Conservation (phyloP, 352 stramenopile species). For the Phytophthora agathidicida region DNA sequence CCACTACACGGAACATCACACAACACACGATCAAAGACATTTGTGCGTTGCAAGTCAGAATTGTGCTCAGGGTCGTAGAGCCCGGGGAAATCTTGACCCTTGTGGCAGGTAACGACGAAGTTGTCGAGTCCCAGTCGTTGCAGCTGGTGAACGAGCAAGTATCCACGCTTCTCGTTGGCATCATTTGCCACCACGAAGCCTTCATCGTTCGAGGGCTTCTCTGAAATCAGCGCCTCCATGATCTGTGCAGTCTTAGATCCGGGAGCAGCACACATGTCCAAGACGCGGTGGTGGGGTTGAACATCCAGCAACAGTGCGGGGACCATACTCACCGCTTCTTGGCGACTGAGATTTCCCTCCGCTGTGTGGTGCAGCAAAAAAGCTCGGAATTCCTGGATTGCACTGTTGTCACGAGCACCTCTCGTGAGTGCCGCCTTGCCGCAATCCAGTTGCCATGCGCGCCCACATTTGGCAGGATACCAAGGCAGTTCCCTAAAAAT, state of each 20-base stretch:
- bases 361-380: slow-evolving; percentile 93
- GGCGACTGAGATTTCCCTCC: slow-evolving; percentile 93
- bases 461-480: slow-evolving; percentile 57
- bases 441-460: slow-evolving; percentile 80
- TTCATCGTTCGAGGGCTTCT: background rate
- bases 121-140: slow-evolving; percentile 73
- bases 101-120: slow-evolving; percentile 92
- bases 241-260: slow-evolving; percentile 99
- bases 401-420: slow-evolving; percentile 53
- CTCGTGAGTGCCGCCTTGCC: slow-evolving; percentile 70
- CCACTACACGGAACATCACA: slow-evolving; percentile 98
- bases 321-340: slow-evolving; percentile 98
- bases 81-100: slow-evolving; percentile 94
- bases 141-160: slow-evolving; percentile 96
- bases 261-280: slow-evolving; percentile 92
- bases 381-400: slow-evolving; percentile 88
- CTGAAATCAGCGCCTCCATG: slow-evolving; percentile 78
- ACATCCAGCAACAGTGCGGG: slow-evolving; percentile 96
- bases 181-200: slow-evolving; percentile 97
- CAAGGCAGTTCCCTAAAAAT: slow-evolving; percentile 53
- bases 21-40: slow-evolving; percentile 97
- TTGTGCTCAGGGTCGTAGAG: slow-evolving; percentile 55
- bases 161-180: slow-evolving; percentile 94
- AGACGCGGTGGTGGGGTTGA: slow-evolving; percentile 77
- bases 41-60: slow-evolving; percentile 37